phyloP scores from a whole-genome alignment of 2,329 filamentous ascomycete genomes.

The Phialophora verrucosa region DNA sequence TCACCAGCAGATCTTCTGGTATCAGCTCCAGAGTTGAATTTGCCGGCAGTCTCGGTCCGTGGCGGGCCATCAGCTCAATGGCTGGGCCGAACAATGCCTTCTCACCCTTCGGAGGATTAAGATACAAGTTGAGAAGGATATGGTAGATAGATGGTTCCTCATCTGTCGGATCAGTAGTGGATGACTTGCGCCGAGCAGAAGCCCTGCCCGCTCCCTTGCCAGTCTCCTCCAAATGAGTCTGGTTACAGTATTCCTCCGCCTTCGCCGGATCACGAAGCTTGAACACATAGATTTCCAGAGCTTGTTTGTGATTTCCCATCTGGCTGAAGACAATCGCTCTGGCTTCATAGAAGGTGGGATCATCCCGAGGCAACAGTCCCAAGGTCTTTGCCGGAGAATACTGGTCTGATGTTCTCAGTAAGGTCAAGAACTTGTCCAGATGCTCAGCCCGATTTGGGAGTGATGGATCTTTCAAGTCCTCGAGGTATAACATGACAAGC shows the following conservation, averaged over 20 bases:
- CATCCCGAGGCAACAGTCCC: conserved; percentile 76
- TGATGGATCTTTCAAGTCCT: conserved; percentile 51
- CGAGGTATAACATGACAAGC: conserved; percentile 74
- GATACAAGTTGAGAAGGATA: conserved; percentile 84
- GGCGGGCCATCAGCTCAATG: conserved; percentile 83
- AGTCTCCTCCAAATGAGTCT: conserved; percentile 69
- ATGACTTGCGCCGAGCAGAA: conserved; percentile 47
- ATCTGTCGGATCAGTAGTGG: conserved; percentile 59
- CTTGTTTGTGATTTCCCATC: conserved; percentile 94
- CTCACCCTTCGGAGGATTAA: conserved; percentile 77
- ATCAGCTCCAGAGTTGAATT: conserved; percentile 85
- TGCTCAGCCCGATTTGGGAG: conserved; percentile 62
- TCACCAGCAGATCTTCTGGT: conserved; percentile 76
- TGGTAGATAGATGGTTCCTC: conserved; percentile 83
- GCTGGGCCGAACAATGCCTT: conserved; percentile 77
- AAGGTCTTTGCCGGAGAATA: conserved; percentile 84
- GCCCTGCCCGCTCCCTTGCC: conserved; percentile 44
- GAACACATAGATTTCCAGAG: conserved; percentile 96
- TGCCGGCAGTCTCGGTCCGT: conserved; percentile 89
- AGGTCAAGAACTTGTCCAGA: conserved; percentile 71
- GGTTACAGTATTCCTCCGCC: conserved; percentile 96
- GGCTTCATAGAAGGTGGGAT: conserved; percentile 84
- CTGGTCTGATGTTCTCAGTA: conserved; percentile 75
- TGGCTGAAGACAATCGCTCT: conserved; percentile 90
- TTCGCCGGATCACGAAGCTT: conserved; percentile 85